phyloP scores from a whole-genome alignment of 441 rosid species.

The Populus hybrid region DNA sequence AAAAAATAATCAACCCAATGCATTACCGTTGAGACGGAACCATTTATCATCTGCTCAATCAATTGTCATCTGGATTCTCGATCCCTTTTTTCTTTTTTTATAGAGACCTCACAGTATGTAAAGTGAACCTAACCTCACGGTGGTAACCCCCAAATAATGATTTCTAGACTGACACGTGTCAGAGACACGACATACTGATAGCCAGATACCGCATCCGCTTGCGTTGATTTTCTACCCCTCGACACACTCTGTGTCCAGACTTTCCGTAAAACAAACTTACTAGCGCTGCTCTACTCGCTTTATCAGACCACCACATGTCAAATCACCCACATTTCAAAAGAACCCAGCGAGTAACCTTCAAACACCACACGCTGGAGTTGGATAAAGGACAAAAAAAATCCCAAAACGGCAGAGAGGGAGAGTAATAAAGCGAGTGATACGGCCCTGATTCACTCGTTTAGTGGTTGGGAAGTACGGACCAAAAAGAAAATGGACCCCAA shows the following conservation, averaged over 20 bases:
- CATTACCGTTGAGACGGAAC: too few relatives aligned
- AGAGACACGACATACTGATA: background rate
- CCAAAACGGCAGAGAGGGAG: slow-evolving; percentile 8
- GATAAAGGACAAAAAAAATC: background rate
- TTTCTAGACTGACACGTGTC: background rate
- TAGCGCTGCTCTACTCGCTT: background rate
- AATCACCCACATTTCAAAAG: background rate
- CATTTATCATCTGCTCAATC: too few relatives aligned
- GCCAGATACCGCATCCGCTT: background rate
- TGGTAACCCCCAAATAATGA: background rate
- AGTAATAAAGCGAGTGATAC: slow-evolving; percentile 13
- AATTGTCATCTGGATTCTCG: too few relatives aligned
- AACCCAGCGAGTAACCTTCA: background rate
- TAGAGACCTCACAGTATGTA: slow-evolving; percentile 1
- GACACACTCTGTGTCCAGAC: background rate
- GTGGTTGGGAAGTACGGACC: background rate
- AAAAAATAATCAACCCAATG: too few relatives aligned
- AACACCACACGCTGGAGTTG: background rate
- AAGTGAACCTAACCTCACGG: background rate
- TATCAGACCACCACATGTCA: background rate
- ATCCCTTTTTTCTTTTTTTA: background rate
- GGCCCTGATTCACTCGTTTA: slow-evolving; percentile 14
- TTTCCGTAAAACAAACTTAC: background rate
- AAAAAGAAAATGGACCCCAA: background rate
- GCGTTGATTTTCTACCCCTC: background rate